Evolutionary conservation across 1,139 yeast species (phyloP).

Genomic region (Geotrichum carabidarum): DNA sequence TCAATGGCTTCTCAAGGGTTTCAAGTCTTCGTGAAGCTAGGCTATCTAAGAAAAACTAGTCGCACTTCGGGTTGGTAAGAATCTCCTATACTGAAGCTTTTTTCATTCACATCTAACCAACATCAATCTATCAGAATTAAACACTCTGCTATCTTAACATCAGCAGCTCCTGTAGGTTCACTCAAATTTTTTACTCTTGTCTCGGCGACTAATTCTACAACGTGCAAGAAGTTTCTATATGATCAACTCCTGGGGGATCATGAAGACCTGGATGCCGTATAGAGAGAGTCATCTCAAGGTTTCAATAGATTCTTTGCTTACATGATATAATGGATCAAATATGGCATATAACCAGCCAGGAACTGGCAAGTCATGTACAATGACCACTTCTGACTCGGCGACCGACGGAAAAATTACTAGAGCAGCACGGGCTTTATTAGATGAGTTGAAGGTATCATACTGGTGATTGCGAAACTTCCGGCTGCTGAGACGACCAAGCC

Average conservation of each 20-base stretch:
- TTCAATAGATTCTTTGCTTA: constrained; percentile 22
- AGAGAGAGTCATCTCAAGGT: constrained; percentile 23
- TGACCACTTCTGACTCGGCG: constrained; percentile 28
- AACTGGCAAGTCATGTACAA: constrained; percentile 33
- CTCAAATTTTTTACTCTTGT: not conserved
- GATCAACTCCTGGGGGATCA: not conserved
- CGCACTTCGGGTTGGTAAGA: not conserved
- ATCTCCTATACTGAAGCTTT: too few relatives aligned
- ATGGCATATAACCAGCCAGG: constrained; percentile 35
- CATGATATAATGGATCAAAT: constrained; percentile 31
- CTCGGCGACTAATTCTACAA: not conserved
- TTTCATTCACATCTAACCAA: too few relatives aligned
- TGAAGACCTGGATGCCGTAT: constrained; percentile 25
- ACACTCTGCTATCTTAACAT: not conserved
- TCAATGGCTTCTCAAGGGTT: too few relatives aligned
- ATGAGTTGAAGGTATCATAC: constrained; percentile 8
- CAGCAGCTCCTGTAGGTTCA: not conserved
- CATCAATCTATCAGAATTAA: not conserved
- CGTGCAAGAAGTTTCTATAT: not conserved
- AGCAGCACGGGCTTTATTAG: constrained; percentile 24
- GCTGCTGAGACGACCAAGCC: not conserved
- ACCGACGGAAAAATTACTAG: constrained; percentile 25
- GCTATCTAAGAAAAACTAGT: not conserved
- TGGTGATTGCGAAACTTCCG: not conserved
- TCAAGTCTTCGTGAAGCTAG: too few relatives aligned